Percentiles rank a stretch among this genome's conserved stretches.
Evolutionary conservation across 2,329 filamentous ascomycete species (phyloP).

Genomic region (Atkinsonella texensis): DNA sequence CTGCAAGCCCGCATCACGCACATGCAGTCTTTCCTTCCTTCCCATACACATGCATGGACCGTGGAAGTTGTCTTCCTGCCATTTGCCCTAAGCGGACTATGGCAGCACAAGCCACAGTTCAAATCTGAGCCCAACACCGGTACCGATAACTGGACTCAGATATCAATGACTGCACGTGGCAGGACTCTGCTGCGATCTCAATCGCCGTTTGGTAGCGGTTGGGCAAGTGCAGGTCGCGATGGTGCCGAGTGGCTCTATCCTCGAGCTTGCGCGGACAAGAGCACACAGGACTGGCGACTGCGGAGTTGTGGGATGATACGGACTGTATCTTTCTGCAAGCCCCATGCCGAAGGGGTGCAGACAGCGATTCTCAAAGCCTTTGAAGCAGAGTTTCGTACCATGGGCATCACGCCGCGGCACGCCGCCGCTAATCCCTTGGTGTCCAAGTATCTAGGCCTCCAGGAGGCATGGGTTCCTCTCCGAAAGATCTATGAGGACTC

Average conservation of each 20-base stretch:
- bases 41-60: slow-evolving; percentile 53
- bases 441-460: slow-evolving; percentile 45
- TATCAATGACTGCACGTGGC: slow-evolving; percentile 35
- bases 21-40: slow-evolving; percentile 51
- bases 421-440: slow-evolving; percentile 17
- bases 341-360: slow-evolving; percentile 57
- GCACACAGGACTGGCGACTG: slow-evolving; percentile 57
- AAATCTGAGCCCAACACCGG: slow-evolving; percentile 22
- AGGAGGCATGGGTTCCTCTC: slow-evolving; percentile 60
- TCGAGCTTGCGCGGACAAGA: slow-evolving; percentile 52
- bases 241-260: slow-evolving; percentile 52
- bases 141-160: slow-evolving; percentile 43
- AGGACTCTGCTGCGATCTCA: slow-evolving; percentile 31
- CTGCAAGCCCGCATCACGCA: slow-evolving; percentile 39
- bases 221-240: slow-evolving; percentile 30
- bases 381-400: slow-evolving; percentile 38
- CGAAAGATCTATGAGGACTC: slow-evolving; percentile 66
- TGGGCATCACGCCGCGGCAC: slow-evolving; percentile 22
- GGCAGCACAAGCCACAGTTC: slow-evolving; percentile 40
- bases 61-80: slow-evolving; percentile 67
- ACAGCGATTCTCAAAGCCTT: slow-evolving; percentile 52
- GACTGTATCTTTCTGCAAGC: slow-evolving; percentile 46
- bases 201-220: slow-evolving; percentile 35
- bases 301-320: slow-evolving; percentile 61
- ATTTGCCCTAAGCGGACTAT: slow-evolving; percentile 47